phyloP scores from a whole-genome alignment of 331 rosid genomes.

The Acacia pycnantha region DNA sequence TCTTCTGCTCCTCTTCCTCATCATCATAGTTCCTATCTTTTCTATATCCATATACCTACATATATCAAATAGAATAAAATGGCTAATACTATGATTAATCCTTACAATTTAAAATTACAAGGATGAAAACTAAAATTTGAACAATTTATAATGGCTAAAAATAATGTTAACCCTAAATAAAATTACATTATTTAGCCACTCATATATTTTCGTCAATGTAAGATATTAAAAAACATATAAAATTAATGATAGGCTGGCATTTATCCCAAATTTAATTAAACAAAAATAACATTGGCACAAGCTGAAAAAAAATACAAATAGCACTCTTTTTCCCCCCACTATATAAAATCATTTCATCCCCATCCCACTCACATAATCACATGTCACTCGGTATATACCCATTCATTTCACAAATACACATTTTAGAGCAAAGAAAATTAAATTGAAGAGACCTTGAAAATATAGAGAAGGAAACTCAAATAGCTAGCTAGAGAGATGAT shows the following conservation, averaged over 20 bases:
- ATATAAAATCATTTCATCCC: constrained; percentile 4
- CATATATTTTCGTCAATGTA: not conserved
- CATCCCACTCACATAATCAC: constrained; percentile 39
- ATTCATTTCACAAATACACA: constrained; percentile 29
- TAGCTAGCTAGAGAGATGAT: constrained; percentile 2
- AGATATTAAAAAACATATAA: too few relatives aligned
- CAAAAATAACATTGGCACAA: constrained; percentile 46
- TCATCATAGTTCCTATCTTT: not conserved
- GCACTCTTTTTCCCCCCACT: constrained; percentile 32
- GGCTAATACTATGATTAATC: too few relatives aligned
- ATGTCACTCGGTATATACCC: constrained; percentile 45
- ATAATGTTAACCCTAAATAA: not conserved
- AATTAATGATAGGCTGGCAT: not conserved
- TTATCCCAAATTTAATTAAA: constrained; percentile 41
- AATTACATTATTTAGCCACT: not conserved
- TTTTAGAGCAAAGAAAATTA: not conserved
- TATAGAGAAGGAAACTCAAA: not conserved
- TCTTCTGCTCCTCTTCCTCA: not conserved
- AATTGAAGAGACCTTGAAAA: constrained; percentile 18
- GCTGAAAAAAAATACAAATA: constrained; percentile 44
- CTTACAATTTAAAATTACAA: too few relatives aligned
- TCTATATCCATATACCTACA: too few relatives aligned
- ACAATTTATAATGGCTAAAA: too few relatives aligned
- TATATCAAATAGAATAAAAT: not conserved
- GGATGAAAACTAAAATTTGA: too few relatives aligned